Evolutionary conservation across 2,329 filamentous ascomycete species (phyloP), one percentile per base, ranked within the genome.

Genomic region (Epichloe scottii): DNA sequence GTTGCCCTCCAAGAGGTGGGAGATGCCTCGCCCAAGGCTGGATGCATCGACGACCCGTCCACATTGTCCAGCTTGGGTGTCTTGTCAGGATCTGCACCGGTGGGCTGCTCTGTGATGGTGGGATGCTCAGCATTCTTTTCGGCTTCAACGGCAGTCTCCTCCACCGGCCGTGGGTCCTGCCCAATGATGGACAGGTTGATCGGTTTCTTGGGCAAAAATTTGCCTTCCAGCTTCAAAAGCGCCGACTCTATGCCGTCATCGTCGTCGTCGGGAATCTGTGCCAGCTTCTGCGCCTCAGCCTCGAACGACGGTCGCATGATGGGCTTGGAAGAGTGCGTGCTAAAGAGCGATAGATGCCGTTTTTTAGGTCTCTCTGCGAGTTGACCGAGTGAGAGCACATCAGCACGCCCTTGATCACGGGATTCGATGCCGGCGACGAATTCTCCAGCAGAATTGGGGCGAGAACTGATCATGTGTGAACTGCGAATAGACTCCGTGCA

Each of bases 171-270:
- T 56, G 44, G 56, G 53, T 11, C 55, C 60, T 30, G 66, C 57
- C 19, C 53, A 42, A 50, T 38, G 37, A 50, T 43, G 21, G 68
- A 72, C 12, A 71, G 61, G 49, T 66, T 69, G 30, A 64, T 63
- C 0, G 64, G 55, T 58, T 66, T 79, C 58, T 76, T 82, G 62
- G 84, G 77, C 11, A 17, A 19, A 58, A 84, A 93, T 58, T 81
- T 91, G 10, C 93, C 93, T 69, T 98, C 93, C 0, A 98, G 75
- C 61, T 97, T 98, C 59, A 90, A 69, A 48, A 98, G 67, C 0
- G 93, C 88, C n/a, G 90, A 89, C 62, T 97, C 93, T 26, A 97
- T 83, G 6, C 89, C 89, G 61, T 94, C 87, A 54, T 83, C 78
- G 15, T 71, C 64, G 38, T 94, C 88, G 61, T 96, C 90, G 0